Evolutionary conservation across 306 rosid species (phyloP).

Genomic region (Crotalaria pallida): DNA sequence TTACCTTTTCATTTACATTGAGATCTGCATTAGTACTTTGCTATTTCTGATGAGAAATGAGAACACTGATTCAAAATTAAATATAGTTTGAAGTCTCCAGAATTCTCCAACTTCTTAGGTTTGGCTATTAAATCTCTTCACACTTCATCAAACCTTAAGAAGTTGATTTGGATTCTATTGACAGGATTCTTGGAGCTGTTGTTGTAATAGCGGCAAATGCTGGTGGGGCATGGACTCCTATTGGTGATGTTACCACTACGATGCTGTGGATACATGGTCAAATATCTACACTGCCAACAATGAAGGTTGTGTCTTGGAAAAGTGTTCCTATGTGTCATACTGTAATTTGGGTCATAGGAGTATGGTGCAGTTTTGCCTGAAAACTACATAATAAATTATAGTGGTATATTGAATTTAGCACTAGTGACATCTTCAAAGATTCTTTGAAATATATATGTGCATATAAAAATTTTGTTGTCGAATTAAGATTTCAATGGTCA

Average conservation of each 20-base stretch:
- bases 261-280: slow-evolving; percentile 99
- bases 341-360: background rate
- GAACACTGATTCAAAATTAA: background rate
- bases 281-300: slow-evolving; percentile 69
- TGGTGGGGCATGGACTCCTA: slow-evolving; percentile 99
- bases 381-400: background rate
- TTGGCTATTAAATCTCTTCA: background rate
- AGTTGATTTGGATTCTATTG: slow-evolving; percentile 30
- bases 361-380: background rate
- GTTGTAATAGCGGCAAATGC: slow-evolving; percentile 97
- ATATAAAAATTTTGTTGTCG: background rate
- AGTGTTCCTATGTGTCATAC: background rate
- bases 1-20: background rate
- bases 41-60: background rate
- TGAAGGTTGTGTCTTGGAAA: slow-evolving; percentile 50
- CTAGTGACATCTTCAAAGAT: background rate
- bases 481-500: background rate
- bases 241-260: slow-evolving; percentile 95
- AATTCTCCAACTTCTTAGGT: background rate
- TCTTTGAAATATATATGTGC: background rate
- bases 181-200: slow-evolving; percentile 95
- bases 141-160: slow-evolving; percentile 4
- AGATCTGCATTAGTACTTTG: background rate
- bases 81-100: background rate
- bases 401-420: background rate